Percentiles rank a stretch among this genome's conserved stretches.
These are phyloP conservation scores for Geotrichum armillariae DNA, from an alignment of 1,139 yeast species.

Conservation along the genomic window DNA sequence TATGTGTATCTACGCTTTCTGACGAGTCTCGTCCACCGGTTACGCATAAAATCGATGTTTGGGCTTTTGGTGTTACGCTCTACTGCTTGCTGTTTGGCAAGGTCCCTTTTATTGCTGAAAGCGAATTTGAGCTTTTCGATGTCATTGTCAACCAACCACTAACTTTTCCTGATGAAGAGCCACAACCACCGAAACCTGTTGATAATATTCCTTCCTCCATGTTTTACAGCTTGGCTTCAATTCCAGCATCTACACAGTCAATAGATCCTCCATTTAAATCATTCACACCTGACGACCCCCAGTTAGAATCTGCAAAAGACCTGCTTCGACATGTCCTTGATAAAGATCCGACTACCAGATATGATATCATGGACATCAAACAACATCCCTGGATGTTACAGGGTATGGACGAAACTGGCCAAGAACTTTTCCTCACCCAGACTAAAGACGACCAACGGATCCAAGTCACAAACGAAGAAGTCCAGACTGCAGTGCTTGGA, in stretches of 20 bases:
- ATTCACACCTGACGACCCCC: constrained; percentile 29
- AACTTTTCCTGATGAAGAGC: constrained; percentile 53
- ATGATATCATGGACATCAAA: constrained; percentile 73
- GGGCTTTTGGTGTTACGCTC: constrained; percentile 96
- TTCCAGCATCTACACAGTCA: not conserved
- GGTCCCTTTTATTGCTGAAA: constrained; percentile 87
- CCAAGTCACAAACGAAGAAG: constrained; percentile 66
- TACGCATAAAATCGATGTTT: constrained; percentile 80
- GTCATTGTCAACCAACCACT: constrained; percentile 70
- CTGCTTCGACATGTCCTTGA: constrained; percentile 61
- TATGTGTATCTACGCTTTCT: constrained; percentile 47
- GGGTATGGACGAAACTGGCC: constrained; percentile 54
- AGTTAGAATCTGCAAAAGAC: constrained; percentile 55
- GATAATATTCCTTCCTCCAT: constrained; percentile 16
- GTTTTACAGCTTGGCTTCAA: constrained; percentile 16
- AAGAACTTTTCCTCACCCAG: constrained; percentile 36
- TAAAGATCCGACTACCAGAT: constrained; percentile 69
- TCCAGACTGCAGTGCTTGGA: constrained; percentile 77
- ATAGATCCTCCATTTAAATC: constrained; percentile 34
- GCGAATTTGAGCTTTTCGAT: constrained; percentile 82
- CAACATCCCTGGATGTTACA: constrained; percentile 73
- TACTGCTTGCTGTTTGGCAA: constrained; percentile 86
- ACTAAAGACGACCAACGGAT: constrained; percentile 44
- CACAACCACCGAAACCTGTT: constrained; percentile 10
- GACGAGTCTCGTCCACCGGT: constrained; percentile 48